Conservation (phyloP, 208 protist species). For the Acanthamoeba castellanii region DNA sequence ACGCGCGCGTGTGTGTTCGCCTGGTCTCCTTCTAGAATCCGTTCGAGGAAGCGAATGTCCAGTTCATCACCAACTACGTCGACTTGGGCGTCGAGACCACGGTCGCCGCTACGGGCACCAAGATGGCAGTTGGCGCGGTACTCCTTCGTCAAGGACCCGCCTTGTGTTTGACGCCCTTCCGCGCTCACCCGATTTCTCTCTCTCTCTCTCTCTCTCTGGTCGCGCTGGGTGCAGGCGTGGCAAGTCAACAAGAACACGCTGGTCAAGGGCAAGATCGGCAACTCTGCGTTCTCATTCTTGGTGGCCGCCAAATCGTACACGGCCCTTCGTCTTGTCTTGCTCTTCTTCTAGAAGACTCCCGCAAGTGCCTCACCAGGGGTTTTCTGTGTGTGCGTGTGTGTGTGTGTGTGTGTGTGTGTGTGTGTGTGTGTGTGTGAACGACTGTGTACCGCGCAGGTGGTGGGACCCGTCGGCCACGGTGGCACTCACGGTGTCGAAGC, state of each 20-base stretch:
- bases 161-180: background rate
- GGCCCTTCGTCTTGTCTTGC: background rate
- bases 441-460: background rate
- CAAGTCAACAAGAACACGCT: conserved; percentile 56
- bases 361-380: no score
- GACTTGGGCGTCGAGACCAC: conserved; percentile 7
- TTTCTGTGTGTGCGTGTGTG: no score
- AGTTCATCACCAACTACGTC: conserved; percentile 46
- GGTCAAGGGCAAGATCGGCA: conserved; percentile 9
- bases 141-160: background rate
- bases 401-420: no score
- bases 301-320: conserved; percentile 30
- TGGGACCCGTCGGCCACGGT: conserved; percentile 35
- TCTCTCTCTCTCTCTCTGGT: background rate
- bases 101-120: background rate
- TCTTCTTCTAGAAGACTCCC: background rate
- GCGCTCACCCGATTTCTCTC: background rate
- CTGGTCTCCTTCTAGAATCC: conserved; percentile 1
- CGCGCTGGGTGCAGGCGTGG: background rate
- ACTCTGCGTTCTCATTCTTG: background rate
- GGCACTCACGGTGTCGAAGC: background rate
- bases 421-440: background rate
- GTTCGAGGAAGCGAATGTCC: background rate
- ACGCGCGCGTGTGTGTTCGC: no score
- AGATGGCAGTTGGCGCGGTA: conserved; percentile 1